Evolutionary conservation across 352 stramenopile species (phyloP), one percentile per base, ranked within the genome.

Genomic region (Phytophthora tubulina): DNA sequence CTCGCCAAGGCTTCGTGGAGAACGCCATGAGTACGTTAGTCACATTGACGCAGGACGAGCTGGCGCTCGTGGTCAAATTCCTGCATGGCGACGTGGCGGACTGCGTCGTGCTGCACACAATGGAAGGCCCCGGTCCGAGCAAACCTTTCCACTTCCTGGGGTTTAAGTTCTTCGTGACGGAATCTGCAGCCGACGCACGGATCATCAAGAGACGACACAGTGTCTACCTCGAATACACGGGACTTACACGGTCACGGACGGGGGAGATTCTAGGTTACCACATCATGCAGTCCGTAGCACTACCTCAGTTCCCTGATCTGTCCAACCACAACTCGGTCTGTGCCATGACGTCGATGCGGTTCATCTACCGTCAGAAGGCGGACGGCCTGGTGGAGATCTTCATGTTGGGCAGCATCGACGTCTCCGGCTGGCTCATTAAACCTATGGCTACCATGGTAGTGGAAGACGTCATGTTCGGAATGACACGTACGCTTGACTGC

Each of bases 111-210:
- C 51, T 85, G 8, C 42, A 64, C 13, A 72, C 54, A 0, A 66
- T 87, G 57, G 74, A 85, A 27, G 39, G 44, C 3, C 59, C 71
- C 21, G 84, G 70, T 17, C 13, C 51, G 2, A 81, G 70, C 21
- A 63, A 79, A 10, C 82, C 82, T 3, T 83, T 82, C 33, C 72
- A 83, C 41, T 86, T 82, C 49, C 70, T 89, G 17, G 82, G 79
- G n/a, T 88, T 84, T 70, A 90, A 90, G 64, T 90, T 80, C 73
- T 70, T 88, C 38, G 79, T 84, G 52, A 83, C 72, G 41, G 76
- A 80, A 51, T 75, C 81, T 0, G 63, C 72, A 27, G 55, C 59
- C 27, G 73, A 73, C 17, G 71, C 70, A 2, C 76, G 76, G 32
- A 49, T 84, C n/a, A 65, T 86, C 52, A 78, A 78, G 57, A 65